Conservation (phyloP, 1,284 basidiomycete genomes). For the Puccinia hordei region DNA sequence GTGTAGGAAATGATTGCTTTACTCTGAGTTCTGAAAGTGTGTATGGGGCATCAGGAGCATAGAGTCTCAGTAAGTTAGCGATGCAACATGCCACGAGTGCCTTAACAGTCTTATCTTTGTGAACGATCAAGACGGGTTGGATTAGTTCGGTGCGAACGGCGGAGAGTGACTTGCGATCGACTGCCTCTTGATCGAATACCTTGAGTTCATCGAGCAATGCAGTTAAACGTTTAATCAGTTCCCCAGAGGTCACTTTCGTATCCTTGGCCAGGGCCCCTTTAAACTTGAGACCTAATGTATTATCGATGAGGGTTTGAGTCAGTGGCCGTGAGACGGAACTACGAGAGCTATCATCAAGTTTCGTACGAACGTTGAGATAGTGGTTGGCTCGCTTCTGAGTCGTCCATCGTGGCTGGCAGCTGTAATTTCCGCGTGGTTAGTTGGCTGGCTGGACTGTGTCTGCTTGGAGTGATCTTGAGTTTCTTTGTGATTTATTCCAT, state of each 20-base stretch:
- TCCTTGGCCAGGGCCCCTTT: conserved; percentile 36
- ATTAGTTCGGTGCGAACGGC: conserved; percentile 77
- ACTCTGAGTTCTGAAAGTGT: conserved; percentile 75
- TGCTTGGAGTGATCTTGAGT: neutral
- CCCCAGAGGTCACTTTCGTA: conserved; percentile 15
- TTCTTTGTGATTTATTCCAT: neutral
- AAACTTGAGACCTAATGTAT: conserved; percentile 32
- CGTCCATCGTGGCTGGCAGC: neutral
- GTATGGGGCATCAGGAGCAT: conserved; percentile 96
- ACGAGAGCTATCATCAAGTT: neutral
- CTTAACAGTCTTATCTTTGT: conserved; percentile 92
- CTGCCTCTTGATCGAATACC: conserved; percentile 80
- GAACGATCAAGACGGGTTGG: conserved; percentile 75
- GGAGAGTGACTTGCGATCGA: conserved; percentile 73
- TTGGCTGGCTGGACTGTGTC: too few species aligned
- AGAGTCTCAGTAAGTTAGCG: conserved; percentile 86
- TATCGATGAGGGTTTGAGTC: neutral
- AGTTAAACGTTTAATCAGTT: conserved; percentile 53
- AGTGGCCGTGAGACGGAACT: neutral
- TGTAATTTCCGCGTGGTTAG: too few species aligned
- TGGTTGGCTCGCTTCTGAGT: conserved; percentile 17
- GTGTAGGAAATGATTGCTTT: conserved; percentile 47
- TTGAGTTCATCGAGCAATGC: conserved; percentile 77
- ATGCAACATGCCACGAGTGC: conserved; percentile 91
- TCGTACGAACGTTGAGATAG: conserved; percentile 18